Base-by-base conservation (phyloP, 2,329 filamentous ascomycete species). In the Aureobasidium vineae region DNA sequence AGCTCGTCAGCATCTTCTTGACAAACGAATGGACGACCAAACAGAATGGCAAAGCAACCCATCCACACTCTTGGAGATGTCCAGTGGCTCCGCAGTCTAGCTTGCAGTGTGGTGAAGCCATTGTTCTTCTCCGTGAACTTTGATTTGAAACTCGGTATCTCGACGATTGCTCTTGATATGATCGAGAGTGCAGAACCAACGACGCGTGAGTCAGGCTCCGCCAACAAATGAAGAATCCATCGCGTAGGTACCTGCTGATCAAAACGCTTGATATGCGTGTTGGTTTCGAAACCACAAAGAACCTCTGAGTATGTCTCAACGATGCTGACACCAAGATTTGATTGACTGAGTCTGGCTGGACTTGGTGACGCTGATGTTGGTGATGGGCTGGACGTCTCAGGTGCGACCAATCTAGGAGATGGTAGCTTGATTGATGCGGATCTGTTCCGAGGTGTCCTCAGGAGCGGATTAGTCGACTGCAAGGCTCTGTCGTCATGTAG, bases 231-330 rank as follows among this genome's bases (percentile, higher is more conserved):
- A 16, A 99, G 80, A 4, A 77, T 70, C 75, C 75, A 77, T 84
- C 97, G 97, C 72, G 96, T 97, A 26, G 94, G 97, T 10, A 99
- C 94, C 1, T 94, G 96, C 73, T 90, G 90, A 5, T 92, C 91
- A 80, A 99, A 98, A 72, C 92, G 95, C 73, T 88, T 87, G 66
- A 97, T 90, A 68, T 89, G 87, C 16, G 81, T 81, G 11, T 84
- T 79, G 70, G 88, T 91, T 26, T 84, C 84, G 71, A 86, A 86
- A 68, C 91, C 87, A 72, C 92, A 97, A 11, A 97, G 81, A 13
- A 97, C 82, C 31, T 88, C 84, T 8, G 89, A 85, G 73, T 95
- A 94, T 78, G 96, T 87, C 69, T 86, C 86, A 23, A 97, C 80
- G 63, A 97, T 85, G 69, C 85, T 87, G 43, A 88, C 83, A 8